These are phyloP conservation scores for Linnemannia elongata DNA, from an alignment of 192 early-diverging fungal species.

Conservation along the genomic window DNA sequence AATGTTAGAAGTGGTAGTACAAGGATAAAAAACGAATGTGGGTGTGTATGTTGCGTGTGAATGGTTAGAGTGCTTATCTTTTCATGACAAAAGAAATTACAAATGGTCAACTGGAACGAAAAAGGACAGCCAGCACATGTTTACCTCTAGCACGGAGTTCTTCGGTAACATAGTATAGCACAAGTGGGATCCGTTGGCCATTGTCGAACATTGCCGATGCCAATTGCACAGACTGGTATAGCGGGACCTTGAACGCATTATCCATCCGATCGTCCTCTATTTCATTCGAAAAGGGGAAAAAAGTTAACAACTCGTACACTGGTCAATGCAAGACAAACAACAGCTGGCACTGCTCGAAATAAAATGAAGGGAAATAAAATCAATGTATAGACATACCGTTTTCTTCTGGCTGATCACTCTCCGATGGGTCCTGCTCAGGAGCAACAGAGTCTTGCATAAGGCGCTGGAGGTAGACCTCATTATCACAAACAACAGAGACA, in stretches of 20 bases:
- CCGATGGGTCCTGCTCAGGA: neutral
- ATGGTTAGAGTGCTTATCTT: neutral
- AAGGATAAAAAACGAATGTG: neutral
- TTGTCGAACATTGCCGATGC: conserved; percentile 34
- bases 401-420: neutral
- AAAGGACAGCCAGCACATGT: neutral
- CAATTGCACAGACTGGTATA: conserved; percentile 14
- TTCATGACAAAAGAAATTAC: neutral
- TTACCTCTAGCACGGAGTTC: conserved; percentile 36
- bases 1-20: no score
- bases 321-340: no score
- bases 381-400: neutral
- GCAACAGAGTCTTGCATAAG: conserved; percentile 14
- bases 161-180: conserved; percentile 28
- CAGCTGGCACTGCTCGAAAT: no score
- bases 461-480: conserved; percentile 2
- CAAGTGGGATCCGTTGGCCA: conserved; percentile 11
- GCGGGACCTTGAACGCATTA: conserved; percentile 11
- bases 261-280: conserved; percentile 7
- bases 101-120: neutral
- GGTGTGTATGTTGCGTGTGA: neutral
- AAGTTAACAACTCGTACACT: no score
- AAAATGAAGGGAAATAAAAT: neutral
- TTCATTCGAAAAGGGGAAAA: neutral
- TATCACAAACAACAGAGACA: neutral